Conservation (phyloP, 768 basidiomycete species). For the Russula sp. region DNA sequence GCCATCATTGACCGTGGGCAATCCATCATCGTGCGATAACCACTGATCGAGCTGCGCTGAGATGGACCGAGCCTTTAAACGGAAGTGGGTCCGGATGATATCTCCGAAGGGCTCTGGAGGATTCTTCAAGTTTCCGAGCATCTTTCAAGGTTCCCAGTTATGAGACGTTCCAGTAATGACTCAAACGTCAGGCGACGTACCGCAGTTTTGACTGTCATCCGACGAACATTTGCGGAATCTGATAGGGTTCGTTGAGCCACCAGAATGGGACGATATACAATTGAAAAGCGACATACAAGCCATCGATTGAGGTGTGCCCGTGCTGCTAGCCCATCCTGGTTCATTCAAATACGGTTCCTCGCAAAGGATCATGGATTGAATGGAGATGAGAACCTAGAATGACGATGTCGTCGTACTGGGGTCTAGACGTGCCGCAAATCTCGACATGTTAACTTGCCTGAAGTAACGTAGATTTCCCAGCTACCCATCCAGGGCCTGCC, state of each 20-base stretch:
- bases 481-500: conserved; percentile 88
- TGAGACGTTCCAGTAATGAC: background rate
- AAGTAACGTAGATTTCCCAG: conserved; percentile 83
- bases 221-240: conserved; percentile 89
- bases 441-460: conserved; percentile 43
- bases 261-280: background rate
- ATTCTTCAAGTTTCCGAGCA: conserved; percentile 75
- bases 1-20: conserved; percentile 47
- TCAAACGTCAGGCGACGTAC: conserved; percentile 34
- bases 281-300: conserved; percentile 49
- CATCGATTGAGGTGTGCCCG: conserved; percentile 66
- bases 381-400: conserved; percentile 74
- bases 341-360: conserved; percentile 94
- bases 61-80: conserved; percentile 70
- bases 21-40: conserved; percentile 70
- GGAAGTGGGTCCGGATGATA: conserved; percentile 85
- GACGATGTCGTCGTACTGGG: conserved; percentile 1
- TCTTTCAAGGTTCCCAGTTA: conserved; percentile 36
- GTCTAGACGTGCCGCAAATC: background rate
- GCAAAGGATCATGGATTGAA: conserved; percentile 94
- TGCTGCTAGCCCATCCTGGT: conserved; percentile 74
- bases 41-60: conserved; percentile 70
- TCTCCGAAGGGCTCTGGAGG: conserved; percentile 83
- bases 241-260: conserved; percentile 14
- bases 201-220: conserved; percentile 88